Conservation (phyloP, 192 early-diverging fungal genomes). For the Pecoramyces ruminantium region DNA sequence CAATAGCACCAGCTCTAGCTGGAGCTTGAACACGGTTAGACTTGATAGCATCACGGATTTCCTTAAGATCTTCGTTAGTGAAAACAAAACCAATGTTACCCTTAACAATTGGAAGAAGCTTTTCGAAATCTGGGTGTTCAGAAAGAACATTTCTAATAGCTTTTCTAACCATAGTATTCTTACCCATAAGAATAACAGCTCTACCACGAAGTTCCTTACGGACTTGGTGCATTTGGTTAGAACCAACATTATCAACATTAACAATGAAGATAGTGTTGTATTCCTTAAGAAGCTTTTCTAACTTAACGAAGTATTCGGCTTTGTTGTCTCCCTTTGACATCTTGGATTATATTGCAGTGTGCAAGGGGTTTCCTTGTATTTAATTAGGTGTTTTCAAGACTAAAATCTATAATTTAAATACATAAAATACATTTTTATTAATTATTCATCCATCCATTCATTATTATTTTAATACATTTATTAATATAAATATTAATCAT, state of each 20-base stretch:
- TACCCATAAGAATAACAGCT: constrained; percentile 94
- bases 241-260: constrained; percentile 99
- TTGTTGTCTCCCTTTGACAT: constrained; percentile 99
- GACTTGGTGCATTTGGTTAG: constrained; percentile 99
- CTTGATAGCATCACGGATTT: constrained; percentile 74
- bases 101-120: constrained; percentile 63
- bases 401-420: neutral
- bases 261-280: constrained; percentile 98
- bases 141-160: constrained; percentile 33
- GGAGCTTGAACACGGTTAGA: constrained; percentile 93
- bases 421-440: neutral
- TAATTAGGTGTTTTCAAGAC: neutral
- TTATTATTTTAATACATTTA: too few relatives aligned
- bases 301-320: constrained; percentile 87
- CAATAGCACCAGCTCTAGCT: constrained; percentile 85
- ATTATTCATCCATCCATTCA: neutral
- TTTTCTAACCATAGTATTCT: constrained; percentile 98
- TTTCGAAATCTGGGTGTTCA: constrained; percentile 72
- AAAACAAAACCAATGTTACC: constrained; percentile 99
- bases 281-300: constrained; percentile 71
- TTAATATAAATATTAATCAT: too few relatives aligned
- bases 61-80: constrained; percentile 94
- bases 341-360: constrained; percentile 15
- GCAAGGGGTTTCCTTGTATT: neutral
- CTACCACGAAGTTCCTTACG: constrained; percentile 76